Evolutionary conservation across 371 early-diverging fungal genomes (phyloP), one percentile per base, ranked within the genome.

Genomic region (Actinomortierella wolfii): DNA sequence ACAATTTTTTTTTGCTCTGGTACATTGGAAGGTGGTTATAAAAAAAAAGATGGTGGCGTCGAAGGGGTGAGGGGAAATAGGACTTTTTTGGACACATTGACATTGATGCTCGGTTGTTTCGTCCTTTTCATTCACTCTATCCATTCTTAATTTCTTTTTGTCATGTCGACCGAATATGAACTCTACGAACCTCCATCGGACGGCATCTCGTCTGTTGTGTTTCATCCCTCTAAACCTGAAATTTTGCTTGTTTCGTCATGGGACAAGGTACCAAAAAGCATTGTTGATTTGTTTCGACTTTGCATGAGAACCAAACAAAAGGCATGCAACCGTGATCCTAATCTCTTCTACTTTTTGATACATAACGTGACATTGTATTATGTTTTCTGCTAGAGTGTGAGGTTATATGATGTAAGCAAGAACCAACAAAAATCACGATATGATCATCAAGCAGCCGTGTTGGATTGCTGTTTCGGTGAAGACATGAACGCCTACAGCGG

Each of bases 141-240:
- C 4, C 34, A 34, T 11, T 34, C n/a, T n/a, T n/a, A n/a, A n/a
- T n/a, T n/a, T 6, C 4, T 34, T 34, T 34, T 34, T 11, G 7
- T 34, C 51, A 70, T 73, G 73, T 59, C 69, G 1, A 43, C 70
- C 41, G 85, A 91, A 67, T 85, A 79, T 62, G 90, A 93, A 74
- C 80, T 96, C n/a, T 61, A 67, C 51, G 84, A 93, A 57, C 89
- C 93, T 24, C 96, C 97, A n/a, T 76, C 76, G 13, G 97, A 96
- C 76, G 95, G 92, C 41, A 94, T 97, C 54, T 87, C 94, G 2
- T 76, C 81, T 9, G 71, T 96, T 8, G 67, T 59, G 2, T 97
- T 96, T 70, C 78, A 81, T 61, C 89, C 89, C 14, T 70, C 71
- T 11, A 86, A 88, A 53, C 79, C 88, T 15, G 68, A 71, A 21